Conservation (phyloP, 2,329 filamentous ascomycete species). For the Pestalotiopsis sp. region DNA sequence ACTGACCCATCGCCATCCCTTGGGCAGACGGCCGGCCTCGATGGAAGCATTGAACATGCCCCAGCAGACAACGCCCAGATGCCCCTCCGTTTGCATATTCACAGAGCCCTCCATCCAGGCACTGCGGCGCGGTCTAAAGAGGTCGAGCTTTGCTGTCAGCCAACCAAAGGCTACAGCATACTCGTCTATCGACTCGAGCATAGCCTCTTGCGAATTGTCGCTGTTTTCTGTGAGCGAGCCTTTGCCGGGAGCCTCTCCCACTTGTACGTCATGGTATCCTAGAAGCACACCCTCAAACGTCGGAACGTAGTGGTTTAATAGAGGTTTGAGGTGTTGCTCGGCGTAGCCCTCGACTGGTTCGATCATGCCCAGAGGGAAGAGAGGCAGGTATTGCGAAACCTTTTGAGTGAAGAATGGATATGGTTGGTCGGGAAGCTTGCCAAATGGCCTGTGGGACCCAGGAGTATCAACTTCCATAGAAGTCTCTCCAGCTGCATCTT, state of each 20-base stretch:
- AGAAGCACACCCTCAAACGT: constrained; percentile 73
- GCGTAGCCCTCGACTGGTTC: constrained; percentile 70
- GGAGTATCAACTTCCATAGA: constrained; percentile 26
- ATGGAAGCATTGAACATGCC: constrained; percentile 92
- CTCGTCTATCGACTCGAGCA: constrained; percentile 66
- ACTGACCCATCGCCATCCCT: constrained; percentile 77
- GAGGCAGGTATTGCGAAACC: constrained; percentile 75
- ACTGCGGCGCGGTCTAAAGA: constrained; percentile 76
- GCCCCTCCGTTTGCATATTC: constrained; percentile 84
- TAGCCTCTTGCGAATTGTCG: constrained; percentile 41
- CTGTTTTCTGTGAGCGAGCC: constrained; percentile 49
- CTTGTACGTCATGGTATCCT: constrained; percentile 67
- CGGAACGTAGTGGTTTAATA: constrained; percentile 76
- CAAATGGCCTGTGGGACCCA: constrained; percentile 33
- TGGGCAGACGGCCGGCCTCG: constrained; percentile 72
- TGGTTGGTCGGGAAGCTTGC: constrained; percentile 38
- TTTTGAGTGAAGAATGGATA: constrained; percentile 80
- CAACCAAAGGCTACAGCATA: constrained; percentile 86
- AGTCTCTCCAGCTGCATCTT: constrained; percentile 11
- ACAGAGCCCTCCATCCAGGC: constrained; percentile 77
- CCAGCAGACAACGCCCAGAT: constrained; percentile 85
- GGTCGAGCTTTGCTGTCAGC: constrained; percentile 81
- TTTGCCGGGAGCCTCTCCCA: constrained; percentile 59
- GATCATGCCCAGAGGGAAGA: constrained; percentile 70
- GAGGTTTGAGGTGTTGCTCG: constrained; percentile 72